Base-by-base conservation (phyloP, 129 eudicot species). In the Saposhnikovia divaricata region DNA sequence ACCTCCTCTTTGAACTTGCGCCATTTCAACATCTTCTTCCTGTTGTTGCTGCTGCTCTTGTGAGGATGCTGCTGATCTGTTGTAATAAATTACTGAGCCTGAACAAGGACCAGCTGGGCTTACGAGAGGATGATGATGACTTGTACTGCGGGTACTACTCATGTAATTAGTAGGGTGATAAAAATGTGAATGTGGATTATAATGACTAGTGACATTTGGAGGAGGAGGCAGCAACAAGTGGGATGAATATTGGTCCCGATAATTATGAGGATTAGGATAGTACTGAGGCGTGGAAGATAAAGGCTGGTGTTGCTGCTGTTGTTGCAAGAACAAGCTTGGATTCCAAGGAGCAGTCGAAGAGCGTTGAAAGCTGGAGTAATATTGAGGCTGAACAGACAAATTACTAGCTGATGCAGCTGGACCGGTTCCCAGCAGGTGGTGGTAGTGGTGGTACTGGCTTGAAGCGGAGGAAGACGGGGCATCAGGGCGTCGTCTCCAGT, bases 401-500 rank as follows among this genome's bases (percentile, higher is more conserved):
- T 21, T 72, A 77, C 75, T 77, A 31, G 84, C 78, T 77, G 69
- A 37, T 37, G 46, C 34, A 14, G 11, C 40, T 65, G 19, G 15
- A 27, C 73, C 73, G 3, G 83, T 71, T 47, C 81, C 53, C 72
- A 83, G 40, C 14, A 82, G 78, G 40, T 83, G 88, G 65, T 83
- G 82, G 0, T 73, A 44, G 76, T 72, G 77, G 72, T 83, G 79
- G 1, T 72, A 43, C 50, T 72, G 76, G 75, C 83, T 44, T 3
- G 77, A 74, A 14, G 77, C 28, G 72, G 88, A 16, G 73, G 90
- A 74, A 7, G 70, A 50, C 0, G 92, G 93, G 4, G 91, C 90
- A 73, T 85, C 91, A 0, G 91, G 97, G 9, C 95, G 92, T 77
- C 93, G 90, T 91, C 98, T 86, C 98, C 98, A 94, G 76, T 94